Evolutionary conservation across 352 stramenopile species (phyloP).

Genomic region (Thraustochytrium striatum): DNA sequence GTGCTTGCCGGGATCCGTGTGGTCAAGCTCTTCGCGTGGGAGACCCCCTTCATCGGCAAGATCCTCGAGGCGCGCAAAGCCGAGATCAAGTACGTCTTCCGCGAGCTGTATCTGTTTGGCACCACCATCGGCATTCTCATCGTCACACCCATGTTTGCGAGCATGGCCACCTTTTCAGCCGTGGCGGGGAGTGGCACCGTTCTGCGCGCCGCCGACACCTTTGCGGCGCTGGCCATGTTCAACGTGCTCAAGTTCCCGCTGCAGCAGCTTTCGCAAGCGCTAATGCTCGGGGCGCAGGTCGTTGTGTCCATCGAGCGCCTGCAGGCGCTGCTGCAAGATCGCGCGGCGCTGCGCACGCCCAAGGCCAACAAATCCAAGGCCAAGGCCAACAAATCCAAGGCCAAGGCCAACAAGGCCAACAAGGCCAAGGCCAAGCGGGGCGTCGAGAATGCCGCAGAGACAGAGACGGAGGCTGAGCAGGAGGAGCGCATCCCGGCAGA

Average conservation of each 20-base stretch:
- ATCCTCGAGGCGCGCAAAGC: constrained; percentile 35
- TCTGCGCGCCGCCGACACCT: constrained; percentile 46
- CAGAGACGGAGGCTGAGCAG: too few species aligned
- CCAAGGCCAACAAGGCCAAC: too few species aligned
- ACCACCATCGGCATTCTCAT: not conserved
- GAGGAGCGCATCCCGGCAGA: too few species aligned
- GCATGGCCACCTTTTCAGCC: constrained; percentile 45
- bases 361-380: too few species aligned
- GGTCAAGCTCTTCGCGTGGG: constrained; percentile 70
- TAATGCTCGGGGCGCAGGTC: not conserved
- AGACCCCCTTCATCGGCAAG: constrained; percentile 39
- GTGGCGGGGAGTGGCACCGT: constrained; percentile 11
- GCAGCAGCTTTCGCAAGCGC: not conserved
- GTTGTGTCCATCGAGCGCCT: constrained; percentile 10
- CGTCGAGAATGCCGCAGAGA: too few species aligned
- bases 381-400: too few species aligned
- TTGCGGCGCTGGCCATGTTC: constrained; percentile 51
- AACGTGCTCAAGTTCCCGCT: constrained; percentile 50
- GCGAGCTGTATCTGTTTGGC: constrained; percentile 5
- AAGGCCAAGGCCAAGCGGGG: too few species aligned
- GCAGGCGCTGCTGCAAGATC: not conserved
- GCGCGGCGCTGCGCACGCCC: not conserved
- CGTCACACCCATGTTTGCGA: constrained; percentile 46
- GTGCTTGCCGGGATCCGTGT: constrained; percentile 76
- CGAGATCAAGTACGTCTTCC: constrained; percentile 31